These are phyloP conservation scores for Lactarius psammicola DNA, from an alignment of 768 basidiomycete species.

Conservation along the genomic window DNA sequence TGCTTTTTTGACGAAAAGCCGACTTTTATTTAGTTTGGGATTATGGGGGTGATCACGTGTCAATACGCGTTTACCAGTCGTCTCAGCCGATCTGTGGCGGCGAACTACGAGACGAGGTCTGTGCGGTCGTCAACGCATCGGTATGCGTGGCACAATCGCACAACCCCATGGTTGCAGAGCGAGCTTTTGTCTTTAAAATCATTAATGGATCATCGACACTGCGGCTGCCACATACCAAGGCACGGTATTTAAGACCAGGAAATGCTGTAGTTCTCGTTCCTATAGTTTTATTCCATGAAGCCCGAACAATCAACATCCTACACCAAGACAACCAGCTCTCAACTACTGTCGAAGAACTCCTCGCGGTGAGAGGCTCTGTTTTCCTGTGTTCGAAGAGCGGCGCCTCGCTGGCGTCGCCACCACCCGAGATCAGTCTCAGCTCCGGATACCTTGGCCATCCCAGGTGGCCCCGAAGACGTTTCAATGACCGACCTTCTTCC, in stretches of 20 bases:
- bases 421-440: background rate
- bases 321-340: background rate
- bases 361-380: background rate
- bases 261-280: background rate
- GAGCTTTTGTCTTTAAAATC: background rate
- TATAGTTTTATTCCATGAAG: background rate
- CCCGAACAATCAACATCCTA: background rate
- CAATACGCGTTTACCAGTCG: background rate
- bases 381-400: slow-evolving; percentile 1
- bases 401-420: slow-evolving; percentile 4
- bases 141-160: too few relatives aligned
- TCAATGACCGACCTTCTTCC: background rate
- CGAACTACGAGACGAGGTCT: background rate
- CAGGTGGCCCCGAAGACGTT: background rate
- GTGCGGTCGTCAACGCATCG: background rate
- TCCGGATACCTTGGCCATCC: background rate
- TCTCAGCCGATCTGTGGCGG: background rate
- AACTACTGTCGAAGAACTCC: slow-evolving; percentile 1
- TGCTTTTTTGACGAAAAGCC: background rate
- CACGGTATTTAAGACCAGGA: background rate
- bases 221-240: background rate
- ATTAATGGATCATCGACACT: background rate
- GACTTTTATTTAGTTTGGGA: too few relatives aligned
- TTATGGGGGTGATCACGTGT: background rate
- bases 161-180: background rate